Conservation (phyloP, 441 rosid species). For the Populus hybrid region DNA sequence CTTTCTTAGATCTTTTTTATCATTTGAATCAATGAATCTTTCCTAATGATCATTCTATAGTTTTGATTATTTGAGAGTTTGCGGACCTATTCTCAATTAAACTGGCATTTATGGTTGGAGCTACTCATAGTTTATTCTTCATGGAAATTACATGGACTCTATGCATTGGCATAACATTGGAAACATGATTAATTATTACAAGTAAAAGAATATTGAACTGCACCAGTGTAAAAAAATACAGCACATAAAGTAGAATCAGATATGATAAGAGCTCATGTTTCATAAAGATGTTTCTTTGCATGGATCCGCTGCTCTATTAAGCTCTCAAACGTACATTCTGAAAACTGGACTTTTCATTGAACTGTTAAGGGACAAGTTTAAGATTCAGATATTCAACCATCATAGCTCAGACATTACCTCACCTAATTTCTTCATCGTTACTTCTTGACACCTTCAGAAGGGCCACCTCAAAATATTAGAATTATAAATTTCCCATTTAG, state of each 20-base stretch:
- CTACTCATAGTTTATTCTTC: not conserved
- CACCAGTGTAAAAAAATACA: not conserved
- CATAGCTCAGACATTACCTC: not conserved
- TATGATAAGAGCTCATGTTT: not conserved
- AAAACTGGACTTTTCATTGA: not conserved
- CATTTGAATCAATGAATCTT: not conserved
- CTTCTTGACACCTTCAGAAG: not conserved
- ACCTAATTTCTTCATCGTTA: not conserved
- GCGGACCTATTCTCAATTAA: not conserved
- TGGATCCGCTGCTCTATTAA: not conserved
- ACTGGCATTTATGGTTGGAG: not conserved
- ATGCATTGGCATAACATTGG: not conserved
- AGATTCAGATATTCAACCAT: not conserved
- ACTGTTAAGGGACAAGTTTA: not conserved
- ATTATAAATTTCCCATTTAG: not conserved
- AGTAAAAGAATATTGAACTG: not conserved
- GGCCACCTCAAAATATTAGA: not conserved
- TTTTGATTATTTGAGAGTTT: not conserved
- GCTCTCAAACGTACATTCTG: not conserved
- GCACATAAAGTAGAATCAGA: not conserved
- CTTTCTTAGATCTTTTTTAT: not conserved
- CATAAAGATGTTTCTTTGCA: not conserved
- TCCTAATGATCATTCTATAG: not conserved
- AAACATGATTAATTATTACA: not conserved
- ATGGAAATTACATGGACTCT: not conserved